phyloP scores from a whole-genome alignment of 1,284 basidiomycete species.

The Ceraceosorus bombacis region DNA sequence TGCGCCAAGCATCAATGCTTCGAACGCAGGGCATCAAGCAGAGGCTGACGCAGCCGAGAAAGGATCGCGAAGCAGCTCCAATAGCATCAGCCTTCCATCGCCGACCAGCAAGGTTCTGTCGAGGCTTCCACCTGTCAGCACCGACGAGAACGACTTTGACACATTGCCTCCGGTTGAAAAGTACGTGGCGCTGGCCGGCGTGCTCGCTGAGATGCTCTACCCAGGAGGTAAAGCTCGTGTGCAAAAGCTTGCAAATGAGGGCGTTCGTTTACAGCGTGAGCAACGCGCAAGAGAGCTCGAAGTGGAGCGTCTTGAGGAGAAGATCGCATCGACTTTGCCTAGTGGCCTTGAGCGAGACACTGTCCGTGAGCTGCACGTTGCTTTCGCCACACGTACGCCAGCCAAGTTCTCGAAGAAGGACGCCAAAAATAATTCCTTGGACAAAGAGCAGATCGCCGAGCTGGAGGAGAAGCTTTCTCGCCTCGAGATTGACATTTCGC shows the following conservation, averaged over 20 bases:
- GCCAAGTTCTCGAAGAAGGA: background rate
- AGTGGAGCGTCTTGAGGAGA: background rate
- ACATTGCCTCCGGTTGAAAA: background rate
- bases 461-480: background rate
- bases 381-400: background rate
- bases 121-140: background rate
- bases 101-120: background rate
- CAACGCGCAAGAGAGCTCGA: background rate
- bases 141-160: background rate
- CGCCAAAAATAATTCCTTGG: background rate
- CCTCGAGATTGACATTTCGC: background rate
- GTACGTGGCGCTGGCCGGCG: slow-evolving; percentile 1
- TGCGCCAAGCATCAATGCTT: background rate
- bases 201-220: background rate
- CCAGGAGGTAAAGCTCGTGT: background rate
- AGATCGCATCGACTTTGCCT: background rate
- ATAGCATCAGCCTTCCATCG: background rate
- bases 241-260: background rate
- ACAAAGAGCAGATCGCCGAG: background rate
- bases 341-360: background rate
- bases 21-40: background rate
- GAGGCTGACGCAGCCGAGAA: background rate
- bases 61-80: background rate
- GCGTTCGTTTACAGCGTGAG: background rate
- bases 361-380: background rate